Percentiles rank a stretch among this genome's conserved stretches.
These are phyloP conservation scores for Aechmea fasciata DNA, from an alignment of 176 grass and related monocot species.

Conservation along the genomic window DNA sequence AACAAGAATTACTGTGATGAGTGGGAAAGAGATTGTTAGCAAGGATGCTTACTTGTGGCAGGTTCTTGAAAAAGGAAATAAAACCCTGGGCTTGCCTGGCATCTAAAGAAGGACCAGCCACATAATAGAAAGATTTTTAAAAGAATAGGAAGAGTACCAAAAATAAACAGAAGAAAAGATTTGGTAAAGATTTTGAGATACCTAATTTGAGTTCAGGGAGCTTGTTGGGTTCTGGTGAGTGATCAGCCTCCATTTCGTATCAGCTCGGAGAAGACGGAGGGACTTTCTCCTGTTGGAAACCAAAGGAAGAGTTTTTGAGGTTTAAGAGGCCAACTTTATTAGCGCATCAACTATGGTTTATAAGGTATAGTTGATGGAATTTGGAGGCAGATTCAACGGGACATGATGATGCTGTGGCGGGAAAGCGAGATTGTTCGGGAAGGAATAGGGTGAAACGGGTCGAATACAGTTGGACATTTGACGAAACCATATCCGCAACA, in stretches of 20 bases:
- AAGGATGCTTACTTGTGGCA: constrained; percentile 44
- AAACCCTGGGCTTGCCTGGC: constrained; percentile 85
- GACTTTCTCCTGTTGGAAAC: neutral
- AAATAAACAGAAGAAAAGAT: neutral
- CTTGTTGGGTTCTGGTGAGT: neutral
- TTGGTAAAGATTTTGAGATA: neutral
- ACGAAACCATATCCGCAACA: no score
- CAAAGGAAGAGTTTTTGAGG: no score
- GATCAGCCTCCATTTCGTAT: neutral
- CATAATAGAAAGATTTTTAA: neutral
- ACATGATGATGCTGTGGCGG: no score
- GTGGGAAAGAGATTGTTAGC: neutral
- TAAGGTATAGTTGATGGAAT: no score
- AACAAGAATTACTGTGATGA: neutral
- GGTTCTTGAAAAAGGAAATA: constrained; percentile 85
- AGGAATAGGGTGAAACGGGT: no score
- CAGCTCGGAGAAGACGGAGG: neutral
- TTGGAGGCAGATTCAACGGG: no score
- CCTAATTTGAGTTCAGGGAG: constrained; percentile 24
- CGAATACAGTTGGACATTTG: no score
- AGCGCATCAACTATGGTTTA: no score
- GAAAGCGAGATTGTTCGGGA: no score
- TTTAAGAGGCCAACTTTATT: no score
- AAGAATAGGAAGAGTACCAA: neutral
- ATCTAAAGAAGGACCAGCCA: constrained; percentile 31